These are phyloP conservation scores for Dalbergia cultrata DNA, from an alignment of 306 rosid species.

Conservation along the genomic window DNA sequence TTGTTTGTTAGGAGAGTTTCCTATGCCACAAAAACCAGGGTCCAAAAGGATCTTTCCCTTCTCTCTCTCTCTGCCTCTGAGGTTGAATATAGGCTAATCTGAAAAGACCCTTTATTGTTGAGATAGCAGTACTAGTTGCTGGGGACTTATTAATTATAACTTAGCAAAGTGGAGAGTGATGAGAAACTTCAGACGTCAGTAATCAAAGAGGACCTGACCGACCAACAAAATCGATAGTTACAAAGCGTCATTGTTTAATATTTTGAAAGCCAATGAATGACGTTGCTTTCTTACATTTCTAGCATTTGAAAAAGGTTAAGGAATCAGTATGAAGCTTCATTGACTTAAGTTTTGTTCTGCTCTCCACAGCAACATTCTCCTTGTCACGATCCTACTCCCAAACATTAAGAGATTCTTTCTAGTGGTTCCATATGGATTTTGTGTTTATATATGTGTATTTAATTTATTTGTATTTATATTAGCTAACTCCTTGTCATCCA, in stretches of 20 bases:
- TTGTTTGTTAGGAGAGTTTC: constrained; percentile 16
- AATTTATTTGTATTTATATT: background rate
- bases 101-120: constrained; percentile 3
- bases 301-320: constrained; percentile 8
- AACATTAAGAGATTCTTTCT: background rate
- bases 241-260: constrained; percentile 38
- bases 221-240: constrained; percentile 29
- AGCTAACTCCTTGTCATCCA: background rate
- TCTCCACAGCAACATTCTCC: constrained; percentile 22
- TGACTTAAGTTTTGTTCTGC: constrained; percentile 41
- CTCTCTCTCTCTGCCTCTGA: constrained; percentile 9
- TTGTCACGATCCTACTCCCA: constrained; percentile 37
- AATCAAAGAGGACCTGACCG: constrained; percentile 10
- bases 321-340: constrained; percentile 2
- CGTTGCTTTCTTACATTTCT: constrained; percentile 24
- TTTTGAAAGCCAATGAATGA: constrained; percentile 13
- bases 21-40: background rate
- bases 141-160: background rate
- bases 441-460: background rate
- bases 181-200: background rate
- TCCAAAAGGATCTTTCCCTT: background rate
- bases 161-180: background rate
- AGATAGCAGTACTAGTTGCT: background rate
- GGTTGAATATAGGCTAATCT: constrained; percentile 8
- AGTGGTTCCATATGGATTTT: background rate